phyloP scores from a whole-genome alignment of 2,329 filamentous ascomycete species.

The Dactylonectria estremocensis region DNA sequence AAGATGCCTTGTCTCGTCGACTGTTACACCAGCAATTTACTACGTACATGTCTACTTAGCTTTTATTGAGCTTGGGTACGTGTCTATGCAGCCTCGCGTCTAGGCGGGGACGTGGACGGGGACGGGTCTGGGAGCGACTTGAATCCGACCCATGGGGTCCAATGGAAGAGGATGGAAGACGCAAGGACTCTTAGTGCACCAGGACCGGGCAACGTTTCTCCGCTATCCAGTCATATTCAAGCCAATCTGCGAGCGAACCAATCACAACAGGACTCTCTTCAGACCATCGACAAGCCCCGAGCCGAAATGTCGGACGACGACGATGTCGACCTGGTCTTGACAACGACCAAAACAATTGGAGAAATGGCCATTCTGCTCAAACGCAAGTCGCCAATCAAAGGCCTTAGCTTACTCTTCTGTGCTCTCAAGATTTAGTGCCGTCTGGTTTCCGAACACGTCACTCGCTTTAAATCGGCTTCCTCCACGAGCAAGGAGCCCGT shows the following conservation, averaged over 20 bases:
- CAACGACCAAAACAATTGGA: background rate
- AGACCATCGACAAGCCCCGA: too few relatives aligned
- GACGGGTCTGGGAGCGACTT: too few relatives aligned
- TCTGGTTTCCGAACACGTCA: background rate
- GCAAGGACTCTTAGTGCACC: too few relatives aligned
- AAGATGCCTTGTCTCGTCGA: background rate
- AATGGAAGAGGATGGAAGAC: too few relatives aligned
- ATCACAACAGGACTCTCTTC: too few relatives aligned
- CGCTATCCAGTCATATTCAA: background rate
- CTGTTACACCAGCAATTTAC: background rate
- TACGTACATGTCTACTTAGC: too few relatives aligned
- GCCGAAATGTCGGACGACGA: background rate
- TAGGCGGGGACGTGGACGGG: background rate
- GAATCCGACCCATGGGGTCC: background rate
- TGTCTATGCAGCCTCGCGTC: background rate
- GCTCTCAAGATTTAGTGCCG: background rate
- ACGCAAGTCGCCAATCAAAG: background rate
- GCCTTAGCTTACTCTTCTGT: background rate
- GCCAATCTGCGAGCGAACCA: too few relatives aligned
- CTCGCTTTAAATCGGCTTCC: background rate
- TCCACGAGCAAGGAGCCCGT: background rate
- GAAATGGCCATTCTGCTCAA: background rate
- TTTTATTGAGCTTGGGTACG: background rate
- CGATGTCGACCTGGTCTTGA: background rate
- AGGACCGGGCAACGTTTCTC: too few relatives aligned